Base-by-base conservation (phyloP, 2,329 filamentous ascomycete species). In the Botryosphaeria dothidea region DNA sequence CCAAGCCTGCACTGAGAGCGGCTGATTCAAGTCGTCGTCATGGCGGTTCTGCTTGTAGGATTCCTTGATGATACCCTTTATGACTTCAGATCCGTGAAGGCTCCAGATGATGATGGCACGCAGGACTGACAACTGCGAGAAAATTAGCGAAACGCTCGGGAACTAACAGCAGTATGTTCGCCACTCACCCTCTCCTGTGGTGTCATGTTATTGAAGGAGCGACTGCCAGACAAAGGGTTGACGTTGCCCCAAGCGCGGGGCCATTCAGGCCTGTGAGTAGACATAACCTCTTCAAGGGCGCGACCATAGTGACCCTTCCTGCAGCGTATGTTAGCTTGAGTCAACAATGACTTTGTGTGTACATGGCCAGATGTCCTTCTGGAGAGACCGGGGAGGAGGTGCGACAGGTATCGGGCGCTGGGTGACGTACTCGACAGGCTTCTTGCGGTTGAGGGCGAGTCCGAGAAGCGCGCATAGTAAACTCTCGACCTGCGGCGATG, bases 371-470 rank as follows among this genome's bases (percentile, higher is more conserved):
- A 11, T 51, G 2, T 36, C 15, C 15, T 51, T 25, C 43, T 49
- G 25, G 17, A 21, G 43, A 34, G 19, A 23, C 15, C 9, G 54
- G 15, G 36, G 19, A 11, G 23, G 25, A 27, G 19, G 13, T 27
- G 61, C 36, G 49, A 23, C 36, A n/a, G 8, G 38, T n/a, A 27
- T 17, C 49, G 45, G 31, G 31, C 36, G 27, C 65, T 72, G 74
- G 74, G 68, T 67, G 69, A 82, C 92, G 79, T 87, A 98, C 95
- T 99, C 97, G 76, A 98, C 92, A 80, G 97, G 93, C 77, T 99
- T 97, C 84, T 99, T 98, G 78, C 95, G 90, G 79, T 99, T 99
- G 73, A 99, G 84, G 64, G 97, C 87, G 71, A 99, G 83, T 34
- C 91, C 90, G 49, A 99, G 83, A 69, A 99, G 80, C 68, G 93